Evolutionary conservation across 805 yeast species (phyloP), one percentile per base, ranked within the genome.

Genomic region (Ogataea populi-albae): DNA sequence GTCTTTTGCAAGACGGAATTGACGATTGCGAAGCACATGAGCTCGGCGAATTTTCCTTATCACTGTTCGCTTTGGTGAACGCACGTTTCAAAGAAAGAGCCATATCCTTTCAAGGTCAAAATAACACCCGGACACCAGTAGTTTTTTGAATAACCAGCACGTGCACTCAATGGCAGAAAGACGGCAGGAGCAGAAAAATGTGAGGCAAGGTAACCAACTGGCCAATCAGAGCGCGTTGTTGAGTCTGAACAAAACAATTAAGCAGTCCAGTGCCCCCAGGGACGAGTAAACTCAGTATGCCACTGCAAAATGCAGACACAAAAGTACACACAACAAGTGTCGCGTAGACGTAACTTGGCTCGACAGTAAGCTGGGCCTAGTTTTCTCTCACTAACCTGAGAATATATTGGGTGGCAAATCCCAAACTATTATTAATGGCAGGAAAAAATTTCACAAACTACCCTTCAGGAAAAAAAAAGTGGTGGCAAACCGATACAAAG

Each of bases 171-270:
- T 26, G 23, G 12, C 16, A n/a, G 8, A 21, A 23, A 24, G 34
- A 23, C 34, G 25, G 34, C 35, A 26, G 30, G 26, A 26, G 26
- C 30, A 32, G 35, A 25, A 32, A 32, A 26, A 20, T 14, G 30
- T 19, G 25, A 19, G 25, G 34, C 20, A 29, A 17, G 25, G 12
- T 24, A 9, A 18, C 8, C 6, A 12, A 12, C 39, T 46, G 52
- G 33, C 55, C 54, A 46, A 49, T 53, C 32, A 53, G 46, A 43
- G 35, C 32, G 37, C 41, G 41, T 39, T 34, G 43, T 42, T 49
- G 50, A 34, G 33, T 30, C 52, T 55, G 65, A 61, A 50, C 64
- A 48, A 48, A 58, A 60, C 67, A 62, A 47, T 50, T 51, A 62
- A 62, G 67, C 56, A 58, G 66, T 62, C 67, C 59, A 52, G 55